Base-by-base conservation (phyloP, 495 filamentous ascomycete genomes). In the Aspergillus biplanus region DNA sequence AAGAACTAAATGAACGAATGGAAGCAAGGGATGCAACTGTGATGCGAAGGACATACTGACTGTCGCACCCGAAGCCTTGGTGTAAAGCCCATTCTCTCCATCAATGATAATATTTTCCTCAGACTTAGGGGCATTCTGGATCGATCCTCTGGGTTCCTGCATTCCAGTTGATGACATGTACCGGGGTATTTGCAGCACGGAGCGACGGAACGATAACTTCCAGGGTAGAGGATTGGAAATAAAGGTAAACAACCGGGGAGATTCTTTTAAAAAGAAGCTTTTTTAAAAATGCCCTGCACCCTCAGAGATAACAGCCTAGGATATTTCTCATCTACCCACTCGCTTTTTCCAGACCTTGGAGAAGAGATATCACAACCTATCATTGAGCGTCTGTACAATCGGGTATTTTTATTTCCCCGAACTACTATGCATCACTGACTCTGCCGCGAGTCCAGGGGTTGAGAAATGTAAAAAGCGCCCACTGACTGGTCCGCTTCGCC, bases 31-130 rank as follows among this genome's bases (percentile, higher is more conserved):
- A 35, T 34, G 53, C 18, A 47, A 57, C 52, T 54, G 52, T 34
- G 52, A 33, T 33, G 33, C 52, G 32, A 54, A 56, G 61, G 53
- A 63, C 53, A 12, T 57, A 42, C 61, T 42, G 53, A 27, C 21
- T 63, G 61, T 63, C 44, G 52, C 53, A 63, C 61, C 61, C 61
- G 61, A 57, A 63, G 61, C 61, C 61, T 57, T 63, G 46, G 61
- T 63, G 61, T 63, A 63, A 63, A 63, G 13, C 52, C 33, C 46
- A 49, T 42, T 54, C 44, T 33, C 16, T 57, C 61, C 33, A 35
- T 5, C 61, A 52, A 63, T 50, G 15, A 33, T 52, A 56, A 50
- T 57, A 42, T 37, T 21, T 32, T 52, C 53, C 53, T 33, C 27
- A 47, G 47, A 31, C 9, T 18, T 27, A 50, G 55, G 53, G 48